Evolutionary conservation across 2,329 filamentous ascomycete species (phyloP).

Genomic region (Arthroderma uncinatum): DNA sequence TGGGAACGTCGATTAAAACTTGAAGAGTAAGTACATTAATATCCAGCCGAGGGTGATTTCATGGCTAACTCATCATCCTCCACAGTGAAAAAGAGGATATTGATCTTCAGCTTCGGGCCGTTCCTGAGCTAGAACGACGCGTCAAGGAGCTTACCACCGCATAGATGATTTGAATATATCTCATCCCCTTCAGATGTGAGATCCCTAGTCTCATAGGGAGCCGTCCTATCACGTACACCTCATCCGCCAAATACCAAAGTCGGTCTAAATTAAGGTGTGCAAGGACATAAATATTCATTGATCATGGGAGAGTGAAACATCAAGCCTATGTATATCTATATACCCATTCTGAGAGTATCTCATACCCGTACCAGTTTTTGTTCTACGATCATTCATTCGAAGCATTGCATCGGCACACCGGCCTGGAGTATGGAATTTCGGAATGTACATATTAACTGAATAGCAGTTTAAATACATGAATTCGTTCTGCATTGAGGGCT

Average conservation of each 20-base stretch:
- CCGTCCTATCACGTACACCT: not conserved
- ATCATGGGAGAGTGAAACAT: not conserved
- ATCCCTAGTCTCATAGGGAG: not conserved
- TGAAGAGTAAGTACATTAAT: conserved; percentile 54
- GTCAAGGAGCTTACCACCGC: conserved; percentile 62
- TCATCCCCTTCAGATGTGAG: not conserved
- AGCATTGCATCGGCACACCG: not conserved
- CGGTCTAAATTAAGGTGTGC: not conserved
- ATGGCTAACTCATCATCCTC: conserved; percentile 11
- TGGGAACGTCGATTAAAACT: conserved; percentile 73
- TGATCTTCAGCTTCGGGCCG: conserved; percentile 69
- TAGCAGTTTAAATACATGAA: not conserved
- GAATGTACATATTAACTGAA: not conserved
- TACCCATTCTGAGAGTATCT: not conserved
- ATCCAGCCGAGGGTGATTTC: not conserved
- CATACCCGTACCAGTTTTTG: not conserved
- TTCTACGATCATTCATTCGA: not conserved
- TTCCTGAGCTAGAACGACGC: conserved; percentile 77
- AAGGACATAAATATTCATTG: not conserved
- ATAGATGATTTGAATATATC: conserved; percentile 11
- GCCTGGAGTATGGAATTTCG: not conserved
- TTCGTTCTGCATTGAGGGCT: not conserved
- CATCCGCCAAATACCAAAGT: not conserved
- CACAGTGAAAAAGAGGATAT: conserved; percentile 78
- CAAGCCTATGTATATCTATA: not conserved